Evolutionary conservation across 1,139 yeast genomes (phyloP), one percentile per base, ranked within the genome.

Genomic region (Saccharomyces hybrid): DNA sequence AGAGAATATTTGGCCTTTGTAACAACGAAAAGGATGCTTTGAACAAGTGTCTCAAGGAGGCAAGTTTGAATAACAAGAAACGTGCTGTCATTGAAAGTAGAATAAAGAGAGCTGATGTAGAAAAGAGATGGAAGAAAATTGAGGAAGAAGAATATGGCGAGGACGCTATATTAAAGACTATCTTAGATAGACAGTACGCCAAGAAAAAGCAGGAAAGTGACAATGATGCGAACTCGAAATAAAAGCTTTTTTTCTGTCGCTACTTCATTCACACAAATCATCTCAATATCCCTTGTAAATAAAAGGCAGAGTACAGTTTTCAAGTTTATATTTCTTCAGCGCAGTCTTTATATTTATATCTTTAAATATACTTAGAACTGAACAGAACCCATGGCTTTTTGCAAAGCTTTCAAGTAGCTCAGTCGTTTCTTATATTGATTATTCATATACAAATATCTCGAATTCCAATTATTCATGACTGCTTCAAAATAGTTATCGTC

Each of bases 121-220:
- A 82, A 52, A 73, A 75, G 56, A 79, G 77, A 62, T 80, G 84
- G 78, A 81, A 82, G 68, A 71, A 80, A 65, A 73, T 79, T 55
- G 85, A 83, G 56, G 96, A 88, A 64, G 96, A 88, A 65, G 82
- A 81, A 62, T 88, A 82, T 66, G 96, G 96, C 11, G 87, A 88
- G 66, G 84, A 85, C 62, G 81, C 80, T 6, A 82, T 85, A 60
- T 77, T 90, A 69, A 84, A 81, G 71, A 80, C 83, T 67, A 83
- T 88, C 52, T 66, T 86, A 50, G 84, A 82, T 58, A 72, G 75
- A 53, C 79, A 78, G 58, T 60, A 38, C 8, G 44, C 48, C 53
- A 44, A 44, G 53, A 47, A 51, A 52, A 48, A 32, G 44, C 25
- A 38, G 11, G 44, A n/a, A 38, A 19, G n/a, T 38, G 25, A 38